Percentiles rank a stretch among this genome's conserved stretches.
Conservation (phyloP, 441 rosid genomes). For the Arabidopsis lyrata region DNA sequence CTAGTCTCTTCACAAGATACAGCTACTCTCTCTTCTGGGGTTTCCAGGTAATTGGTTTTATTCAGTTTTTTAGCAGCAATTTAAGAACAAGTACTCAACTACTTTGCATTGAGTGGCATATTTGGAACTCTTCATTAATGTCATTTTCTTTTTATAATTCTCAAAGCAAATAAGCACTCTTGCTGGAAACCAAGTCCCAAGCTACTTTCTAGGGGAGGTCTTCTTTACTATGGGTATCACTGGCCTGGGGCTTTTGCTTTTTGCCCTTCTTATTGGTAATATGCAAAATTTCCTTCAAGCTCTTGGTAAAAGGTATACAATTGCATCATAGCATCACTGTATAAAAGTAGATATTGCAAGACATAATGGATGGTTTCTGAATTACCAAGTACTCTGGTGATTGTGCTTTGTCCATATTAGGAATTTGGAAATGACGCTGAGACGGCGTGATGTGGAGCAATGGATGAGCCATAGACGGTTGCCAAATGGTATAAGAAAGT, state of each 20-base stretch:
- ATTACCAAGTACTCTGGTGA: slow-evolving; percentile 14
- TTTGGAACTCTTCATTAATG: slow-evolving; percentile 10
- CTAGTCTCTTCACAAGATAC: slow-evolving; percentile 60
- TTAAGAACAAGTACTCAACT: not conserved
- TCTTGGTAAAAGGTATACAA: slow-evolving; percentile 71
- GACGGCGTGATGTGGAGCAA: slow-evolving; percentile 86
- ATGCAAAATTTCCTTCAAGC: slow-evolving; percentile 94
- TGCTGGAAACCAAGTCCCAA: slow-evolving; percentile 84
- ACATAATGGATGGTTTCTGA: slow-evolving; percentile 12
- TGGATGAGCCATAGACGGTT: slow-evolving; percentile 92
- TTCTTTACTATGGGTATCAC: slow-evolving; percentile 83
- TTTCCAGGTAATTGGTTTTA: slow-evolving; percentile 68
- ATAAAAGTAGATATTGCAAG: not conserved
- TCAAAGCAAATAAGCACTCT: slow-evolving; percentile 94
- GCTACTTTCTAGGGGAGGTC: slow-evolving; percentile 81
- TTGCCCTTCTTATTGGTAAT: slow-evolving; percentile 93
- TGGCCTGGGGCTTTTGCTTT: slow-evolving; percentile 86
- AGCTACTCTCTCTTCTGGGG: slow-evolving; percentile 88
- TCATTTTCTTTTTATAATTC: slow-evolving; percentile 14
- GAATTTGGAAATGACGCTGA: slow-evolving; percentile 82
- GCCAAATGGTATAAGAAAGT: slow-evolving; percentile 76
- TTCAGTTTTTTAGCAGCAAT: not conserved
- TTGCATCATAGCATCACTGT: not conserved
- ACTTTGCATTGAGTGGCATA: slow-evolving; percentile 14
- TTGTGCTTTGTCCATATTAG: slow-evolving; percentile 42